Base-by-base conservation (phyloP, 495 filamentous ascomycete species). In the Bathelium albidoporum region DNA sequence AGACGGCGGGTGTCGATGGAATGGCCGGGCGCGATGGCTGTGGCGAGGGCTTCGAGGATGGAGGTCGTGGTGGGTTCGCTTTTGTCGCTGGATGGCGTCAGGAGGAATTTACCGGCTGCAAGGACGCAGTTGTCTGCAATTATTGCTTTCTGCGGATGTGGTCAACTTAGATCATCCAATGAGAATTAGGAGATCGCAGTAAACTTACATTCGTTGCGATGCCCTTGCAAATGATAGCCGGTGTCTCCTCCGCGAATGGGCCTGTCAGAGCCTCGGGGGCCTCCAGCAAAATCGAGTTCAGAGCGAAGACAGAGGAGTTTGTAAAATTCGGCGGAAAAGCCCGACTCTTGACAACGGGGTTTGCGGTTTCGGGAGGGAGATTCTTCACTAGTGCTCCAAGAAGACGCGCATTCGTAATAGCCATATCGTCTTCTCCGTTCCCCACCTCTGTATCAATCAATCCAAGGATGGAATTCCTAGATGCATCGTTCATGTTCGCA, bases 51-150 rank as follows among this genome's bases (percentile, higher is more conserved):
- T 65, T 90, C 82, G 72, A 97, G 89, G 43, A 97, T 81, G 14
- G 83, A 76, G 72, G 92, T 94, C 64, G 83, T 87, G 24, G 81
- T 79, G 68, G 95, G 90, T 63, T 81, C 89, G 65, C 64, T 71
- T 68, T 85, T 89, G 59, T 76, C 74, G 31, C 69, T 71, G 1
- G 75, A 71, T 32, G 87, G 81, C 1, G 82, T 79, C 52, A 98
- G 81, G 11, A 98, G 82, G 73, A 89, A 95, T 76, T 98, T 98
- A 66, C 94, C 95, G n/a, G 93, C 88, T 32, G 94, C 95, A 39
- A 97, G 82, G 60, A 97, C 89, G 66, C 82, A 87, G 74, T 96
- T 95, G 69, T 97, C 90, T 58, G 90, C 83, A 62, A 96, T 82
- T 73, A 89, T 92, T 53, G 88, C 80, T 52, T 75, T 67, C 86